Base-by-base conservation (phyloP, 768 basidiomycete genomes). In the Calocybe indica region DNA sequence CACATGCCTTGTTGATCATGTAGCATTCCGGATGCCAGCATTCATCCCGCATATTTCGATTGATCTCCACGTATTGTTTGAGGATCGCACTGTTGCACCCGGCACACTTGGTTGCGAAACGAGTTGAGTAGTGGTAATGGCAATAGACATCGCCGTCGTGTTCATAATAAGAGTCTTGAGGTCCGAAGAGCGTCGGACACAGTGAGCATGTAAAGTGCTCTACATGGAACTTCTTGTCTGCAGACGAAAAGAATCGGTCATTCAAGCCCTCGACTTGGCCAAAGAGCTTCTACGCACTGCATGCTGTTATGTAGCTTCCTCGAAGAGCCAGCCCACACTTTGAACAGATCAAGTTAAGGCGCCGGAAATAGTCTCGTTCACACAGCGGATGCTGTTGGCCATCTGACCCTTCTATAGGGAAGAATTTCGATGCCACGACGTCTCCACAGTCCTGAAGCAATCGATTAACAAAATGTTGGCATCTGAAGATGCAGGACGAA, bases 11-110 rank as follows among this genome's bases (percentile, higher is more conserved):
- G 69, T 97, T 95, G 56, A 99, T 97, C 95, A 97, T 97, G 67
- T 98, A 97, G 65, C 96, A 99, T 66, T 99, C 96, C 46, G 96
- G 96, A 76, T 99, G 96, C 95, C 96, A 99, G 61, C 95, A 98
- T 71, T 99, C 96, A 68, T 99, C 94, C 55, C 85, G 78, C 79
- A 89, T 91, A 68, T 98, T 98, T 51, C 96, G 81, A 61, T 99
- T 98, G 69, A 99, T 97, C 71, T 99, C 96, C 52, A 99, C 96
- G 60, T 97, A 99, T 66, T 99, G 96, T 71, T 99, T 99, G 56
- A 99, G 71, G 52, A 99, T 99, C 12, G 96, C 96, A 50, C 86
- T 96, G 56, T 83, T 89, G 68, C 96, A 99, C 5, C 96, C 96
- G 0, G 92, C 94, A 62, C 96, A 99, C 65, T 98, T 98, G 41